These are phyloP conservation scores for Acanthamoeba healyi DNA, from an alignment of 208 protist genomes.

Conservation along the genomic window DNA sequence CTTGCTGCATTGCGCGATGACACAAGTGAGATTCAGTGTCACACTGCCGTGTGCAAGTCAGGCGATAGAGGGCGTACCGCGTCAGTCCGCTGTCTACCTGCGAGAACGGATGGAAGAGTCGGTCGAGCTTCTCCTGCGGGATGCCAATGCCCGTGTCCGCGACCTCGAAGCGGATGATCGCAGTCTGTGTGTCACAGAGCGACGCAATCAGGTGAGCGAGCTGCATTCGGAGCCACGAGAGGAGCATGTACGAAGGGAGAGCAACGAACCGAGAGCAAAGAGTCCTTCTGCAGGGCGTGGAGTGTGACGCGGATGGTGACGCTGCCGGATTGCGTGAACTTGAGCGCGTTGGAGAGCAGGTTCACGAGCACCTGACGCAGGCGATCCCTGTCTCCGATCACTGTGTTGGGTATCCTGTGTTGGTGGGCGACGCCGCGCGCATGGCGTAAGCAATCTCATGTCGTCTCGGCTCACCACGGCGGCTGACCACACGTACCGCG, in stretches of 20 bases:
- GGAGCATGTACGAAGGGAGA: background rate
- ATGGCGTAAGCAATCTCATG: no score
- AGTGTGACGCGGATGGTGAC: slow-evolving; percentile 61
- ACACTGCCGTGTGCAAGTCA: background rate
- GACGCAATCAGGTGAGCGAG: background rate
- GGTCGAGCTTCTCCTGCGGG: slow-evolving; percentile 57
- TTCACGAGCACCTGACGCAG: slow-evolving; percentile 80
- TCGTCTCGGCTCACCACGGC: slow-evolving; percentile 59
- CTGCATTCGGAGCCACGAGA: background rate
- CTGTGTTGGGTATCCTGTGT: slow-evolving; percentile 34
- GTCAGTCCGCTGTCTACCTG: slow-evolving; percentile 39
- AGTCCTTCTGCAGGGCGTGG: slow-evolving; percentile 37
- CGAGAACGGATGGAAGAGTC: slow-evolving; percentile 78
- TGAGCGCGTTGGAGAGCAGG: slow-evolving; percentile 78
- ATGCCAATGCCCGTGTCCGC: slow-evolving; percentile 84
- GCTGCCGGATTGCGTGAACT: slow-evolving; percentile 78
- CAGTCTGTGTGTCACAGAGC: background rate
- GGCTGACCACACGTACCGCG: background rate
- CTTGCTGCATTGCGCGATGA: slow-evolving; percentile 51
- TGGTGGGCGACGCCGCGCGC: background rate
- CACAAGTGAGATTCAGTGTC: background rate
- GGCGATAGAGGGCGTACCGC: background rate
- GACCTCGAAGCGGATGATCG: slow-evolving; percentile 61
- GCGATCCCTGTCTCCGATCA: slow-evolving; percentile 75
- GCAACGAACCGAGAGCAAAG: background rate